Evolutionary conservation across 192 early-diverging fungal species (phyloP).

Genomic region (Podila clonocystis): DNA sequence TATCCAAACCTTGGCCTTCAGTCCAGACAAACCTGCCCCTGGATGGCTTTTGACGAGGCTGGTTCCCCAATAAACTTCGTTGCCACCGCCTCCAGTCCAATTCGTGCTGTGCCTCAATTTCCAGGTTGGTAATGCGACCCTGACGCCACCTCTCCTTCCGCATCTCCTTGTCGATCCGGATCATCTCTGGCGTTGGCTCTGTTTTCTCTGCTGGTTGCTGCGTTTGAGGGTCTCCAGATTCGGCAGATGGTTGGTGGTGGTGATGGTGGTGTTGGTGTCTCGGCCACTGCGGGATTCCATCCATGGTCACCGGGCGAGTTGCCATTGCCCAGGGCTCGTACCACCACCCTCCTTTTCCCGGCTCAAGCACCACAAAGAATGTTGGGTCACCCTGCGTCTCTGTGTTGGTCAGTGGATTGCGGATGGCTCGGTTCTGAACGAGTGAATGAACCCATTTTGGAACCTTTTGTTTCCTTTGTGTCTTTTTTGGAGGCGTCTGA

Average conservation of each 20-base stretch:
- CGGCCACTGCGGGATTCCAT: not conserved
- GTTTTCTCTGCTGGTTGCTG: not conserved
- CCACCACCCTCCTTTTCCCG: slow-evolving; percentile 42
- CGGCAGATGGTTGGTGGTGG: not conserved
- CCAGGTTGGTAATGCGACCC: slow-evolving; percentile 19
- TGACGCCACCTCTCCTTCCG: slow-evolving; percentile 44
- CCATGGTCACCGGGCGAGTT: not conserved
- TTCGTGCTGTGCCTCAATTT: slow-evolving; percentile 41
- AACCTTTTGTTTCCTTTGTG: slow-evolving; percentile 1
- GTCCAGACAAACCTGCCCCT: not conserved
- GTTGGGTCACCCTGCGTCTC: slow-evolving; percentile 40
- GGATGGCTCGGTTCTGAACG: slow-evolving; percentile 27
- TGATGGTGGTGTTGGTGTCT: not conserved
- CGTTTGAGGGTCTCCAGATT: not conserved
- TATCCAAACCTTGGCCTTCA: not conserved
- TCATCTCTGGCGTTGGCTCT: slow-evolving; percentile 14
- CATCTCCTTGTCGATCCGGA: slow-evolving; percentile 22
- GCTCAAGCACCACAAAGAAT: slow-evolving; percentile 34
- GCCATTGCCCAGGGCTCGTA: slow-evolving; percentile 44
- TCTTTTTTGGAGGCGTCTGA: not conserved
- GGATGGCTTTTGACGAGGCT: not conserved
- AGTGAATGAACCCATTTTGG: slow-evolving; percentile 37
- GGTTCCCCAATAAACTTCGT: not conserved
- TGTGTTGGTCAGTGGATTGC: slow-evolving; percentile 43
- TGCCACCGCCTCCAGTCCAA: slow-evolving; percentile 48